These are phyloP conservation scores for Fagopyrum tataricum DNA, from an alignment of 148 eudicot species.

Conservation along the genomic window DNA sequence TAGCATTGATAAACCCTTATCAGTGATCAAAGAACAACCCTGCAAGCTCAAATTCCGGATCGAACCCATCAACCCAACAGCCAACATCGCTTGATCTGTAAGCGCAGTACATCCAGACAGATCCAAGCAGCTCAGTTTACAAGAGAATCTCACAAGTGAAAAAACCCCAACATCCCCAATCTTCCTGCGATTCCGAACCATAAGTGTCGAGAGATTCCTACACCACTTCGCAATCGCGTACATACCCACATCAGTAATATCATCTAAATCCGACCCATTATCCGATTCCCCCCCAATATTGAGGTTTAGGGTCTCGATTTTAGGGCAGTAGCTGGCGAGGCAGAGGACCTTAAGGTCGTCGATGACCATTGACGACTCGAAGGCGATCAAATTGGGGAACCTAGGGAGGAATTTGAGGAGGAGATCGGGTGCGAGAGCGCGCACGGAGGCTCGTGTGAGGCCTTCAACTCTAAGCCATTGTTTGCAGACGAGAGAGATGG, in stretches of 20 bases:
- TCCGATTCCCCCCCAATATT: not conserved
- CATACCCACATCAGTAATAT: slow-evolving; percentile 17
- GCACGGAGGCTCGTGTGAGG: slow-evolving; percentile 17
- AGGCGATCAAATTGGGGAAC: slow-evolving; percentile 20
- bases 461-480: slow-evolving; percentile 25
- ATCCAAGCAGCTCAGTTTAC: slow-evolving; percentile 13
- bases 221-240: slow-evolving; percentile 16
- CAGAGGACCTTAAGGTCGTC: slow-evolving; percentile 13
- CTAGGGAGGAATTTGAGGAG: slow-evolving; percentile 14
- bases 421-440: slow-evolving; percentile 14
- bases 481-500: slow-evolving; percentile 24
- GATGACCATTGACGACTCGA: slow-evolving; percentile 11
- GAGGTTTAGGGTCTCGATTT: slow-evolving; percentile 21
- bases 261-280: not conserved
- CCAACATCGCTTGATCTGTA: slow-evolving; percentile 14
- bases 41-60: slow-evolving; percentile 16
- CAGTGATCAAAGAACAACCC: slow-evolving; percentile 15
- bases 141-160: not conserved
- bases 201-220: not conserved
- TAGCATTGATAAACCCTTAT: slow-evolving; percentile 16
- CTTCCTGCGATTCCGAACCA: slow-evolving; percentile 11
- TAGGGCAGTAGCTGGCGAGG: slow-evolving; percentile 18
- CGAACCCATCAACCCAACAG: slow-evolving; percentile 17
- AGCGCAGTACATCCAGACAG: slow-evolving; percentile 10
- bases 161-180: slow-evolving; percentile 20